Percentiles rank a stretch among this genome's conserved stretches.
phyloP scores from a whole-genome alignment of 2,329 filamentous ascomycete species.

The Cordyceps militaris region DNA sequence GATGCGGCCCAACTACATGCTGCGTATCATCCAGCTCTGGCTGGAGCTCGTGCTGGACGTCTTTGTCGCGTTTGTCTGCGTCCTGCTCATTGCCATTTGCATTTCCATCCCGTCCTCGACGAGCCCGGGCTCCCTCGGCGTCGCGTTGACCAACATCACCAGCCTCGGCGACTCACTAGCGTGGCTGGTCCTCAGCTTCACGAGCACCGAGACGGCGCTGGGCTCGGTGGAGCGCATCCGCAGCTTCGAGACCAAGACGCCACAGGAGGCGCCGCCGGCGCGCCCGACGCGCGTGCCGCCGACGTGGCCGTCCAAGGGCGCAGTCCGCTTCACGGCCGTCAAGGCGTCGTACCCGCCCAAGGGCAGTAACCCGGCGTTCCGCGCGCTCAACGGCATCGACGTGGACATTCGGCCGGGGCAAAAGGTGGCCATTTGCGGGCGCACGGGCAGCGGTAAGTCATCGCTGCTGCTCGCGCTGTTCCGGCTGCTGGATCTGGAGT shows the following conservation, averaged over 20 bases:
- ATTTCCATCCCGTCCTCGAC: constrained; percentile 27
- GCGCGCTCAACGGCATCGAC: constrained; percentile 20
- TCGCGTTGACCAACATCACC: constrained; percentile 23
- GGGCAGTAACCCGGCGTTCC: constrained; percentile 16
- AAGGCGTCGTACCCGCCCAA: constrained; percentile 24
- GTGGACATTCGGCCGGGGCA: constrained; percentile 27
- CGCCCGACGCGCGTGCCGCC: constrained; percentile 15
- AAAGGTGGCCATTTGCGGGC: constrained; percentile 37
- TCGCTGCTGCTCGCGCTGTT: constrained; percentile 37
- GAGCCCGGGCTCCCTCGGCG: constrained; percentile 21
- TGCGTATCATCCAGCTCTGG: constrained; percentile 44
- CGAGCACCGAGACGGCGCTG: constrained; percentile 22
- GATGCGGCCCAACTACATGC: constrained; percentile 30
- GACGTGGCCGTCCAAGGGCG: constrained; percentile 23
- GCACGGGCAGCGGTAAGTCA: constrained; percentile 31
- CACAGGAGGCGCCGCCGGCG: constrained; percentile 18
- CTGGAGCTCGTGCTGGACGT: constrained; percentile 41
- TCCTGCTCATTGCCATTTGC: constrained; percentile 37
- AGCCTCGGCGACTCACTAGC: constrained; percentile 22
- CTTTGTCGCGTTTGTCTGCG: constrained; percentile 35
- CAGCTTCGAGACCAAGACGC: constrained; percentile 19
- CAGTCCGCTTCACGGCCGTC: constrained; percentile 21
- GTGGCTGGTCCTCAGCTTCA: constrained; percentile 27
- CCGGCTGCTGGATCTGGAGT: constrained; percentile 37
- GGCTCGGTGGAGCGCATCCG: constrained; percentile 22